Base-by-base conservation (phyloP, 1,139 yeast species). In the Suhomyces ambrosiae region DNA sequence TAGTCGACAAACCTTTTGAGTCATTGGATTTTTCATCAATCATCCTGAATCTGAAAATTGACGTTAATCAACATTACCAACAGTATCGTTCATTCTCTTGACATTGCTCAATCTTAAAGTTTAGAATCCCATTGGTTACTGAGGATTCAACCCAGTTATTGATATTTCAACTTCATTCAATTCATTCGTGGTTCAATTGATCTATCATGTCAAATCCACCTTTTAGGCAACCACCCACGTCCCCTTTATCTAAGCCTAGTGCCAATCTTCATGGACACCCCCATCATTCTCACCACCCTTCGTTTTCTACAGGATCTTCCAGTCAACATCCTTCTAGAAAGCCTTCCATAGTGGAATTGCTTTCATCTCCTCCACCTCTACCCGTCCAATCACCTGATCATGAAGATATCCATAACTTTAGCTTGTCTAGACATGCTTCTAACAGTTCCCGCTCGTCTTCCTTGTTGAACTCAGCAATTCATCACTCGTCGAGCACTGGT, bases 291-390 rank as follows among this genome's bases (percentile, higher is more conserved):
- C 30, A 32, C 33, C 38, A 30, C 16, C 32, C 44, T 21, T 29
- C 40, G 28, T 30, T 33, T 22, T 38, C 44, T n/a, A 12, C 49
- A 38, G 35, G 40, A 3, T 15, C 41, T 24, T 10, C 39, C 27
- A 30, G 32, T 13, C 47, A 46, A 19, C 60, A 52, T 27, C 56
- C 62, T 1, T 55, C 68, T 13, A 68, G 89, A 44, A 85, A 81
- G 49, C 75, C 86, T 0, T 84, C 94, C n/a, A 85, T 86, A 42
- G 95, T 85, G 29, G 95, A 86, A 56, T 61, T 86, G 62, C 68
- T 86, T 33, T 79, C 88, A n/a, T 80, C 92, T 6, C 95, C 95
- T 1, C 95, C 95, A 6, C 86, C 88, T 0, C 60, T 82, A 38
- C 74, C 72, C 18, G 42, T 36, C 21, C 50, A 28, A 52, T 49